phyloP scores from a whole-genome alignment of 2,329 filamentous ascomycete species.

The Grosmannia huntii region DNA sequence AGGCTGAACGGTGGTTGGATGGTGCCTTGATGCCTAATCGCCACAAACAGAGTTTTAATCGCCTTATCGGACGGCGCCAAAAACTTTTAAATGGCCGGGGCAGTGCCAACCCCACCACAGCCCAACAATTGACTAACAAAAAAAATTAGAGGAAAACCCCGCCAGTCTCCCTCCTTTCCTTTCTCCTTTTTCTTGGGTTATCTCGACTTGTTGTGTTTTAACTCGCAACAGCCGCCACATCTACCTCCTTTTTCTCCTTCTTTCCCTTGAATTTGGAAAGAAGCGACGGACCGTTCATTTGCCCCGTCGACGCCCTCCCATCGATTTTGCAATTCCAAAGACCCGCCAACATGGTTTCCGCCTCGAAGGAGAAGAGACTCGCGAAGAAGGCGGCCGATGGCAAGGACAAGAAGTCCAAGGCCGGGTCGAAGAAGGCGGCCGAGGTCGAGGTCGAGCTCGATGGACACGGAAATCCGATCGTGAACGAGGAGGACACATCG shows the following conservation, averaged over 20 bases:
- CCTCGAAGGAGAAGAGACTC: constrained; percentile 59
- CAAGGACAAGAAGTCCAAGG: constrained; percentile 54
- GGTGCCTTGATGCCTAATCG: constrained; percentile 8
- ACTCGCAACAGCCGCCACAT: not conserved
- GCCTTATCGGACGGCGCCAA: constrained; percentile 3
- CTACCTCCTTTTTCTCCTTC: not conserved
- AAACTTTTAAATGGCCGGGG: not conserved
- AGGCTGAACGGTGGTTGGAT: not conserved
- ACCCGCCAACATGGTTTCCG: constrained; percentile 46
- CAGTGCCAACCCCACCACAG: constrained; percentile 6
- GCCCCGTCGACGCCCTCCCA: not conserved
- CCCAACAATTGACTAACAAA: not conserved
- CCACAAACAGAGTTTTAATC: constrained; percentile 4
- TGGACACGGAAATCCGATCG: constrained; percentile 42
- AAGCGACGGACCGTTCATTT: not conserved
- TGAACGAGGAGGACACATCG: constrained; percentile 41
- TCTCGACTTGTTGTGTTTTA: not conserved
- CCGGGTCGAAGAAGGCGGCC: constrained; percentile 35
- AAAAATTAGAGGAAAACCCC: constrained; percentile 4
- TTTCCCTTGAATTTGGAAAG: not conserved
- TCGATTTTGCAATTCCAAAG: not conserved
- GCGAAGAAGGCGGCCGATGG: constrained; percentile 61
- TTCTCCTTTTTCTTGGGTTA: not conserved
- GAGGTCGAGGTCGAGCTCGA: constrained; percentile 53
- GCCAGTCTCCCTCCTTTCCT: not conserved